These are phyloP conservation scores for Taiozyma onychis DNA, from an alignment of 1,139 yeast species.

Conservation along the genomic window DNA sequence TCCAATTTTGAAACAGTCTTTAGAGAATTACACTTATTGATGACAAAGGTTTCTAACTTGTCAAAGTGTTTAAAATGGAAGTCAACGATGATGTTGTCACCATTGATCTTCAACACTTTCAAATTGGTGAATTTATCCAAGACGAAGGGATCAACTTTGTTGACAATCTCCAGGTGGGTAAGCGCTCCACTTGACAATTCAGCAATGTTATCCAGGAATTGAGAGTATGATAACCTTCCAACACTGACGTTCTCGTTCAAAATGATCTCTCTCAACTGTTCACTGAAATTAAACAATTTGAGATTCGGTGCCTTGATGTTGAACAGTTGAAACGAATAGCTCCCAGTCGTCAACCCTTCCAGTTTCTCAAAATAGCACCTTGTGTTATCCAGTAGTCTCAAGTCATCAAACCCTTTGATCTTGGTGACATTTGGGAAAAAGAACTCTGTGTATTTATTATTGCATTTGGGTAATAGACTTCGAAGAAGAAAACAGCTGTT, in stretches of 20 bases:
- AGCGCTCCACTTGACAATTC: neutral
- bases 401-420: slow-evolving; percentile 17
- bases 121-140: slow-evolving; percentile 9
- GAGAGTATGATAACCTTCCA: slow-evolving; percentile 10
- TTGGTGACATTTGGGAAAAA: slow-evolving; percentile 9
- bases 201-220: slow-evolving; percentile 6
- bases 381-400: slow-evolving; percentile 16
- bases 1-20: neutral
- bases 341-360: slow-evolving; percentile 14
- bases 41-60: slow-evolving; percentile 7
- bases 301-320: slow-evolving; percentile 14
- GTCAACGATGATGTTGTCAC: slow-evolving; percentile 8
- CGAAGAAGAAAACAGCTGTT: slow-evolving; percentile 9
- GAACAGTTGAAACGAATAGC: slow-evolving; percentile 17
- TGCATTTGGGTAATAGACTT: slow-evolving; percentile 14
- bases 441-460: slow-evolving; percentile 14
- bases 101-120: slow-evolving; percentile 12
- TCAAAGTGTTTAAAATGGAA: slow-evolving; percentile 6
- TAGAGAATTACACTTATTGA: slow-evolving; percentile 10
- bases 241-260: slow-evolving; percentile 13
- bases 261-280: slow-evolving; percentile 11
- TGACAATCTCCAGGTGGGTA: slow-evolving; percentile 11
- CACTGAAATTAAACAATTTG: slow-evolving; percentile 10
- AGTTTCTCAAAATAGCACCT: slow-evolving; percentile 14
- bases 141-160: slow-evolving; percentile 7